Conservation (phyloP, 768 basidiomycete genomes). For the Xerocomellus dryophilus region DNA sequence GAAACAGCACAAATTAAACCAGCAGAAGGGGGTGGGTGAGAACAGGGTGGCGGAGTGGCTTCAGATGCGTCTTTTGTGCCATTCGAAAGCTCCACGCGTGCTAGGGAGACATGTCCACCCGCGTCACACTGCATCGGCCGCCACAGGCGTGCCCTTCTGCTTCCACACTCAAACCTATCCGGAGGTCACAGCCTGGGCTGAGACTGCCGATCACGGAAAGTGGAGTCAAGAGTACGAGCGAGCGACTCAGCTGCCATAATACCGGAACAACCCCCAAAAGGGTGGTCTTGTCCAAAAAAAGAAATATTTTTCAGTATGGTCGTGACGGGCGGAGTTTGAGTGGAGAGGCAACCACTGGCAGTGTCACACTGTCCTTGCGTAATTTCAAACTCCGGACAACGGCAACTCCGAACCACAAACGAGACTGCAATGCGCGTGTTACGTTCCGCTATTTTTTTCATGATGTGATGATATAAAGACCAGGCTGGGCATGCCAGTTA, state of each 20-base stretch:
- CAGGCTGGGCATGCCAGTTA: not conserved
- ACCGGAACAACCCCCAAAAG: not conserved
- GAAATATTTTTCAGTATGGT: not conserved
- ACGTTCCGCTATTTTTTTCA: conserved; percentile 19
- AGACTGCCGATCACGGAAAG: not conserved
- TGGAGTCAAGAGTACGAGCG: not conserved
- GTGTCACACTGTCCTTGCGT: not conserved
- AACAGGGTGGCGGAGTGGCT: conserved; percentile 14
- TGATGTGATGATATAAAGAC: conserved; percentile 16
- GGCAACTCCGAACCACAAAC: conserved; percentile 14
- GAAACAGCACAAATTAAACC: conserved; percentile 1
- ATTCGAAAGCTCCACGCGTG: conserved; percentile 21
- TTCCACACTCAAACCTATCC: not conserved
- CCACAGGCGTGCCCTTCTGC: conserved; percentile 1
- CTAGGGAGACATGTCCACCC: conserved; percentile 3
- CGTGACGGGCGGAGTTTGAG: conserved; percentile 18
- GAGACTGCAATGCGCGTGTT: conserved; percentile 5
- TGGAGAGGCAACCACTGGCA: not conserved
- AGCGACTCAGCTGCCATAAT: not conserved
- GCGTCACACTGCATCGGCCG: conserved; percentile 9
- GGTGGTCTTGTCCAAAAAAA: conserved; percentile 1
- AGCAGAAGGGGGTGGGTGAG: conserved; percentile 16
- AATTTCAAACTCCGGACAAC: conserved; percentile 8
- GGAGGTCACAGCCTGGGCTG: not conserved
- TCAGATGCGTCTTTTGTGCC: conserved; percentile 32